Base-by-base conservation (phyloP, 257 asterid genomes). In the Salvia hispanica region DNA sequence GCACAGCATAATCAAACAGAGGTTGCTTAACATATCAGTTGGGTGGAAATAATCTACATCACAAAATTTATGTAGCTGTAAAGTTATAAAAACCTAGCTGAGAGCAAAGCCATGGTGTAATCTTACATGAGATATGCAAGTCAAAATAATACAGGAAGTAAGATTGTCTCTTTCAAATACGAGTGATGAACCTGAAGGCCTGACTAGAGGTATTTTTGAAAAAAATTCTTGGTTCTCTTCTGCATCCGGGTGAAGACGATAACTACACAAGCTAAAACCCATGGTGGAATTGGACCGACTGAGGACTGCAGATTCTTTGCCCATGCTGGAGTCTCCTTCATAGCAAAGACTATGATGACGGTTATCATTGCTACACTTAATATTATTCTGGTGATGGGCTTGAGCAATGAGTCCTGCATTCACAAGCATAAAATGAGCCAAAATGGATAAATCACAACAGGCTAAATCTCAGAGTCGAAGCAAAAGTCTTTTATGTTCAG, bases 261-360 rank as follows among this genome's bases (percentile, higher is more conserved):
- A 68, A 91, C 93, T 9, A 36, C 97, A n/a, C 92, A 86, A 37
- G 96, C 97, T 66, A 91, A 74, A 68, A 91, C 71, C 97, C 96
- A 91, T 0, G 97, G 93, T 50, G 96, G 86, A 55, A 87, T 59
- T 16, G 70, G 71, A 39, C 73, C 81, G 16, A 81, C 77, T 2
- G 88, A 76, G 63, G 86, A 67, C 75, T 81, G 80, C 71, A 89
- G 45, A 66, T 79, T 79, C 61, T 80, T 81, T 2, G 86, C 86
- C 96, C 93, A 89, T 43, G 51, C 72, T 28, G 96, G 96, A 69
- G 89, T 78, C 77, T 91, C 93, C 79, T 74, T 85, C 79, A 82
- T 60, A 28, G 73, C 82, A 51, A 85, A 59, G 13, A 82, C 79
- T 67, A 88, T 82, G 80, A 82, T 3, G 45, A 81, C 0, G 47